Evolutionary conservation across 2,329 filamentous ascomycete genomes (phyloP), one percentile per base, ranked within the genome.

Genomic region (Pyricularia sp.): DNA sequence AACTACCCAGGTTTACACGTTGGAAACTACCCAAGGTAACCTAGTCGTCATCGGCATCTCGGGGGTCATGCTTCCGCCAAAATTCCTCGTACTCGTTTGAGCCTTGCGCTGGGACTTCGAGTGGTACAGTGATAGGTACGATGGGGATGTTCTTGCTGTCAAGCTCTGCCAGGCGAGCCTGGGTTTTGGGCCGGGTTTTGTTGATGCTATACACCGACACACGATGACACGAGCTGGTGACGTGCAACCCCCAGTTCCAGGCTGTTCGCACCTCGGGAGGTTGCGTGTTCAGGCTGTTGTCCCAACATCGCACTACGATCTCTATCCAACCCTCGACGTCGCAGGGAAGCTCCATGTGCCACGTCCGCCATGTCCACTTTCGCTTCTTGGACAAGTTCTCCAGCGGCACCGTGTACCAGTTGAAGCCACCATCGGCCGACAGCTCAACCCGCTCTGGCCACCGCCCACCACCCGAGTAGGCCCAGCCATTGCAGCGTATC

Each of bases 221-320:
- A 1, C 84, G 77, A 67, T 88, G 86, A 65, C 82, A 85, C 0
- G 80, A 84, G 7, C 79, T 83, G 0, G 85, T 88, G 3, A 88
- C 84, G 69, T 88, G 86, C 24, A 88, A 73, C 19, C 82, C 85
- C 84, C 84, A 88, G 69, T 88, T 88, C 82, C 82, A 87, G 0
- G 82, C 76, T 5, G 79, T 77, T 13, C 84, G 74, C 0, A 86
- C 79, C 66, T 78, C 77, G 0, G 79, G 77, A 0, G 84, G 84
- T 69, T 87, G 84, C 0, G 84, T 86, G 66, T 87, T 87, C 40
- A 86, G 71, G 0, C 80, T 75, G 66, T 87, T 86, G 68, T 87
- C 84, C 84, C 84, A 87, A 69, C 81, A 85, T 4, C 85, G 76
- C 33, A 79, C 79, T 0, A 82, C 79, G 44, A 87, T 74, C 71